These are phyloP conservation scores for Fusarium sp. DNA, from an alignment of 2,329 filamentous ascomycete species.

Conservation along the genomic window DNA sequence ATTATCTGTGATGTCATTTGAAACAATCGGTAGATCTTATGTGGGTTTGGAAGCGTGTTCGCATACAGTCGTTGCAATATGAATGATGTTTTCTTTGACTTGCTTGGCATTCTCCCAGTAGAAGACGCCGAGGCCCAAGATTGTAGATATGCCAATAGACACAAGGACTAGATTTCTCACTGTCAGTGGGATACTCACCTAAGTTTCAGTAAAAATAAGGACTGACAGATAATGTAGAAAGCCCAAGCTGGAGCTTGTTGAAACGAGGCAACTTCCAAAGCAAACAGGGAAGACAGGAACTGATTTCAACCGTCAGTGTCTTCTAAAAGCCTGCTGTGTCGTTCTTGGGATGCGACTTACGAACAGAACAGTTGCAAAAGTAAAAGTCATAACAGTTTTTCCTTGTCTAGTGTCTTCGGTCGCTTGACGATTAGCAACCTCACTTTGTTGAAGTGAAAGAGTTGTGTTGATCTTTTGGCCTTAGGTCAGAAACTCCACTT, in stretches of 20 bases:
- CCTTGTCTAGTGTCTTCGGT: background rate
- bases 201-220: too few relatives aligned
- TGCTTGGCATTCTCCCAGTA: background rate
- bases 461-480: constrained; percentile 4
- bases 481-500: too few relatives aligned
- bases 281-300: background rate
- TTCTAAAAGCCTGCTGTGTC: accelerated
- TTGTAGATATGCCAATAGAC: background rate
- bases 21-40: accelerated
- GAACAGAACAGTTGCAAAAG: background rate
- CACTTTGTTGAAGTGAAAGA: constrained; percentile 19
- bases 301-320: background rate
- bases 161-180: background rate
- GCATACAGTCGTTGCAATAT: accelerated
- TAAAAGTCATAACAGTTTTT: background rate
- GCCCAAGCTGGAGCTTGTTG: background rate
- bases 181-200: accelerated
- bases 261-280: background rate
- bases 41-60: accelerated
- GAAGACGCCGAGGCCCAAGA: background rate
- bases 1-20: accelerated
- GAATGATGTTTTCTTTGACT: accelerated
- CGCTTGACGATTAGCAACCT: background rate
- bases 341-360: background rate
- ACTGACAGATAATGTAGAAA: background rate